These are phyloP conservation scores for Yamadazyma trypodendri DNA, from an alignment of 1,139 yeast genomes.

Conservation along the genomic window DNA sequence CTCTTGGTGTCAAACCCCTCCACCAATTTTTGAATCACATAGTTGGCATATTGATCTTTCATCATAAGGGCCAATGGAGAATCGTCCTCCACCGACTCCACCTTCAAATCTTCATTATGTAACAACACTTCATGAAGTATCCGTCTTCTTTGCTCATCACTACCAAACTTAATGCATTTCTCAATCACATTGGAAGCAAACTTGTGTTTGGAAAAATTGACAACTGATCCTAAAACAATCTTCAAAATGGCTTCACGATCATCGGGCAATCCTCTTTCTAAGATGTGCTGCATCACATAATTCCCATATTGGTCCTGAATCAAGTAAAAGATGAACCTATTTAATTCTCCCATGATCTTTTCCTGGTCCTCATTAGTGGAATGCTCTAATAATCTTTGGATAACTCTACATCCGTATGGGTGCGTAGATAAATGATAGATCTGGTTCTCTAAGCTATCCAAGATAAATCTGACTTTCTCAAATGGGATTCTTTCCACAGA, in stretches of 20 bases:
- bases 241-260: constrained; percentile 42
- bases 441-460: constrained; percentile 72
- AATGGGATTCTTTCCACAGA: constrained; percentile 87
- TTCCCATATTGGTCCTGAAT: constrained; percentile 97
- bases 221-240: constrained; percentile 57
- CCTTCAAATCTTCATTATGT: constrained; percentile 42
- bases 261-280: constrained; percentile 68
- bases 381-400: constrained; percentile 85
- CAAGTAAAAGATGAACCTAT: constrained; percentile 68
- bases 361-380: constrained; percentile 62
- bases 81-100: constrained; percentile 52
- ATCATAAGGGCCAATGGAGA: constrained; percentile 81
- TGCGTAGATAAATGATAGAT: constrained; percentile 89
- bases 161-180: constrained; percentile 80
- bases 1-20: constrained; percentile 70
- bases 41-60: constrained; percentile 97
- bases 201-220: constrained; percentile 86
- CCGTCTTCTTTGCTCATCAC: constrained; percentile 55
- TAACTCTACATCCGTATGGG: constrained; percentile 96
- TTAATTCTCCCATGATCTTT: constrained; percentile 67
- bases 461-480: constrained; percentile 64
- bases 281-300: constrained; percentile 93
- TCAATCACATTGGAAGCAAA: constrained; percentile 98
- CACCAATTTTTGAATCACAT: constrained; percentile 91
- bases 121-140: constrained; percentile 64